These are phyloP conservation scores for Amniculicola lignicola DNA, from an alignment of 495 filamentous ascomycete genomes.

Conservation along the genomic window DNA sequence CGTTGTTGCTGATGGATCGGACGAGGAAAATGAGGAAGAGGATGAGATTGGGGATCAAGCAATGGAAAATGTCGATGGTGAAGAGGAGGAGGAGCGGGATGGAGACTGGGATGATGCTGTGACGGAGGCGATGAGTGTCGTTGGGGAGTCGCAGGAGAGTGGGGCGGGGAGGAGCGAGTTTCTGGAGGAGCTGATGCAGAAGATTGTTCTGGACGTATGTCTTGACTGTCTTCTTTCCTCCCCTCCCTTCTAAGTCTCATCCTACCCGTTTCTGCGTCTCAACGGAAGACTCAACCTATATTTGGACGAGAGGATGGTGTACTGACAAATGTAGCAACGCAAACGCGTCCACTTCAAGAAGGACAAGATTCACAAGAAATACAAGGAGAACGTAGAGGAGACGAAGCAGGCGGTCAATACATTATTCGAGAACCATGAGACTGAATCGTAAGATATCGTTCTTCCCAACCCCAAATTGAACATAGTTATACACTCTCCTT, in stretches of 20 bases:
- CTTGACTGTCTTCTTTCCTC: too few species aligned
- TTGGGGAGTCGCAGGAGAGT: not conserved
- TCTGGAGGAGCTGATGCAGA: not conserved
- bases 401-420: slow-evolving; percentile 1
- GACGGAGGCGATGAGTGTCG: not conserved
- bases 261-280: not conserved
- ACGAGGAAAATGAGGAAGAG: too few species aligned
- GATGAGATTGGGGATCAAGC: too few species aligned
- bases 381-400: not conserved
- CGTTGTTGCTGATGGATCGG: too few species aligned
- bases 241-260: not conserved
- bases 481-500: not conserved
- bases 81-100: too few species aligned
- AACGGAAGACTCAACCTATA: too few species aligned
- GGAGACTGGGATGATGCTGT: too few species aligned
- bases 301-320: not conserved
- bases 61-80: too few species aligned
- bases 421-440: slow-evolving; percentile 18
- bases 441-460: slow-evolving; percentile 10
- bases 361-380: not conserved
- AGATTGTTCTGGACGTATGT: slow-evolving; percentile 11
- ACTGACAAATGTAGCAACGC: slow-evolving; percentile 4
- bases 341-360: slow-evolving; percentile 7
- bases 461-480: not conserved
- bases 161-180: not conserved